Conservation (phyloP, 2,329 filamentous ascomycete species). For the Scleromitrula shiraiana region DNA sequence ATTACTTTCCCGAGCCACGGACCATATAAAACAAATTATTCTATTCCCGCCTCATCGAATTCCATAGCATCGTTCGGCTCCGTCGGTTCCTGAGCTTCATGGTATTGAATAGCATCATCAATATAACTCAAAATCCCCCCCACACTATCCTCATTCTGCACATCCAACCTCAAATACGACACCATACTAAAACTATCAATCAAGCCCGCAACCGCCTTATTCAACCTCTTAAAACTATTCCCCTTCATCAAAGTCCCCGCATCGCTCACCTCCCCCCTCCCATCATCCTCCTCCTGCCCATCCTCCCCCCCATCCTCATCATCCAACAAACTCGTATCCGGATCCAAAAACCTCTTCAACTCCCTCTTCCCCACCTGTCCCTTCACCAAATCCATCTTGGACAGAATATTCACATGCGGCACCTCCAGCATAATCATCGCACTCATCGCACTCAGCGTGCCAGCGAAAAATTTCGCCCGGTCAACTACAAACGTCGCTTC, state of each 20-base stretch:
- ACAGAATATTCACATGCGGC: slow-evolving; percentile 91
- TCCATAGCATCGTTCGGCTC: slow-evolving; percentile 65
- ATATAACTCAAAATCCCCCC: slow-evolving; percentile 80
- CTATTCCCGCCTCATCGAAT: slow-evolving; percentile 33
- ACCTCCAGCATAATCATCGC: slow-evolving; percentile 99
- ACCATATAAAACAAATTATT: slow-evolving; percentile 15
- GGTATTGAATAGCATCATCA: slow-evolving; percentile 87
- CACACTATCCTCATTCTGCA: slow-evolving; percentile 87
- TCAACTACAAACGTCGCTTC: slow-evolving; percentile 95
- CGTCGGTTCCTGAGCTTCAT: slow-evolving; percentile 85
- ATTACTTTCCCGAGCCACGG: slow-evolving; percentile 1
- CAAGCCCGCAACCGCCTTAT: slow-evolving; percentile 78
- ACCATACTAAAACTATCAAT: slow-evolving; percentile 99
- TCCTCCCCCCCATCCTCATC: slow-evolving; percentile 35
- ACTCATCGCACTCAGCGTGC: slow-evolving; percentile 92
- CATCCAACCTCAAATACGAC: slow-evolving; percentile 83
- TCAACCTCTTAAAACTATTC: slow-evolving; percentile 71
- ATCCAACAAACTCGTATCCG: slow-evolving; percentile 74
- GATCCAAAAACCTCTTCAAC: slow-evolving; percentile 81
- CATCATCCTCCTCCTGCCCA: slow-evolving; percentile 36
- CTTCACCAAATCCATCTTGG: slow-evolving; percentile 96
- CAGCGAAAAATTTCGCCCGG: slow-evolving; percentile 93
- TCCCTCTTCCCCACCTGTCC: slow-evolving; percentile 82
- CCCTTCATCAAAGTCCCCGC: slow-evolving; percentile 72
- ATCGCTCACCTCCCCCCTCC: slow-evolving; percentile 47